Evolutionary conservation across 352 stramenopile genomes (phyloP).

Genomic region (Discostella stelligera): DNA sequence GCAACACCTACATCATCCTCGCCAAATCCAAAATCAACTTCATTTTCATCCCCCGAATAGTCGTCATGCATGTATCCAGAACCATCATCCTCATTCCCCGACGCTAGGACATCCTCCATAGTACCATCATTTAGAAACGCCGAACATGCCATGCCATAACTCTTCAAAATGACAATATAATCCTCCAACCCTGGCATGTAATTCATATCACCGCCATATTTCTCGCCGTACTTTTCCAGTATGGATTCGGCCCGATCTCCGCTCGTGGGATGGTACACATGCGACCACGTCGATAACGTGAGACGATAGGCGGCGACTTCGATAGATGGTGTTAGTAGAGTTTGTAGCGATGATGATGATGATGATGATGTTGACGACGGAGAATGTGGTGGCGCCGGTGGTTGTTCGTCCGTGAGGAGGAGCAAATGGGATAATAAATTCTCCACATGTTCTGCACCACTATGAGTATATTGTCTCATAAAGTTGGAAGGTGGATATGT

Average conservation of each 20-base stretch:
- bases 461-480: constrained; percentile 19
- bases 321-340: background rate
- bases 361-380: background rate
- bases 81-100: too few species aligned
- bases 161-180: constrained; percentile 35
- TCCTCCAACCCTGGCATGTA: constrained; percentile 19
- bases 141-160: constrained; percentile 32
- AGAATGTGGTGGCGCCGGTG: background rate
- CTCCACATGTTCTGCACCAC: constrained; percentile 9
- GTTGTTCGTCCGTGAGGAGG: background rate
- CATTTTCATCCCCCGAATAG: too few species aligned
- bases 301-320: constrained; percentile 34
- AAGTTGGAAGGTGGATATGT: constrained; percentile 37
- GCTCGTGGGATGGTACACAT: constrained; percentile 12
- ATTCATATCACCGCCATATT: constrained; percentile 44
- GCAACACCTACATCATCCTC: too few species aligned
- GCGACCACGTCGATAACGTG: constrained; percentile 25
- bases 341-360: background rate
- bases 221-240: constrained; percentile 37
- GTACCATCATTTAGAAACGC: background rate
- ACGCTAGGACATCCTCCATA: background rate
- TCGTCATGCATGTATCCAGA: too few species aligned
- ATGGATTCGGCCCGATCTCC: constrained; percentile 35
- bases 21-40: too few species aligned
- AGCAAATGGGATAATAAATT: constrained; percentile 29